These are phyloP conservation scores for Talaromyces funiculosus DNA, from an alignment of 2,329 filamentous ascomycete species.

Conservation along the genomic window DNA sequence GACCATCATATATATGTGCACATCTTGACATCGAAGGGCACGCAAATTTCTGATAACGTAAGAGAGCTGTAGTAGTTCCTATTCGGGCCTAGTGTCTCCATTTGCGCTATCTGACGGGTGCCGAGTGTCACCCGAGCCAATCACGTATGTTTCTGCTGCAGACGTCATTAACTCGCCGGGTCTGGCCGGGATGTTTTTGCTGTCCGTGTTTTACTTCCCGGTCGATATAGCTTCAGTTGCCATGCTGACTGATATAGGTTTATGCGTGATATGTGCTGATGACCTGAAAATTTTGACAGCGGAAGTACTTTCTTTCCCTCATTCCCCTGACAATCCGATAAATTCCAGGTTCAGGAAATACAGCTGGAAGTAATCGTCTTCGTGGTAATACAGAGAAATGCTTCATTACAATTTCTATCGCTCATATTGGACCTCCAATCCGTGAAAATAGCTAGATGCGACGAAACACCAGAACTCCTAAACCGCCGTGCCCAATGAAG, in stretches of 20 bases:
- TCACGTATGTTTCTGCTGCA: neutral
- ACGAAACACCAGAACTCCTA: slow-evolving; percentile 12
- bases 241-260: neutral
- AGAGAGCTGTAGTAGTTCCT: slow-evolving; percentile 5
- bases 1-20: too few species aligned
- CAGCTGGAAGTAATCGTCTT: too few species aligned
- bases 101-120: neutral
- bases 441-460: neutral
- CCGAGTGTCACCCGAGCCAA: neutral
- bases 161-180: neutral
- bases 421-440: neutral
- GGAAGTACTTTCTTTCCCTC: neutral
- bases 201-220: neutral
- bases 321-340: neutral
- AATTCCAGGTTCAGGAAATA: neutral
- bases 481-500: neutral
- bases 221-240: neutral
- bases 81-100: neutral
- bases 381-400: neutral
- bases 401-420: slow-evolving; percentile 8
- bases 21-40: too few species aligned
- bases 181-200: neutral
- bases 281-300: neutral
- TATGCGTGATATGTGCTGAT: neutral
- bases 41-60: neutral